phyloP scores from a whole-genome alignment of 2,329 filamentous ascomycete species.

The Pestalotiopsis sp. region DNA sequence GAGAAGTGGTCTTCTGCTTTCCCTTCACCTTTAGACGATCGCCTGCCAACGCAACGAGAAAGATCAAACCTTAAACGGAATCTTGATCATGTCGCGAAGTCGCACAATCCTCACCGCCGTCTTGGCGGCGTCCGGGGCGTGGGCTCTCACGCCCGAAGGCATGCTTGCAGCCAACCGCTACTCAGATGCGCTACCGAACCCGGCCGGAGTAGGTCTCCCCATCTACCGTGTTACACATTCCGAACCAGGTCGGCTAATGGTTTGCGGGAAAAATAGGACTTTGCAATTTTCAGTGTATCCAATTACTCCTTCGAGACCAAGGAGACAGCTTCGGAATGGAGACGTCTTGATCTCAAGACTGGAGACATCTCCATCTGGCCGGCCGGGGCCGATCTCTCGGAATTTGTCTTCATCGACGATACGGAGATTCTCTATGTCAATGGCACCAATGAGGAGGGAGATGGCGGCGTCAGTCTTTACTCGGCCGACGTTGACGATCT shows the following conservation, averaged over 20 bases:
- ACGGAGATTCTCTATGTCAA: constrained; percentile 51
- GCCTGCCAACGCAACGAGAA: neutral
- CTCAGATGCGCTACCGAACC: constrained; percentile 31
- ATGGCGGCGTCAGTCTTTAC: constrained; percentile 40
- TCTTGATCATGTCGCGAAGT: neutral
- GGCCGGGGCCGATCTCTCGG: constrained; percentile 53
- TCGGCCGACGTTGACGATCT: constrained; percentile 33
- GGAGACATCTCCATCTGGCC: constrained; percentile 55
- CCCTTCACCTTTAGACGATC: neutral
- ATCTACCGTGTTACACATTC: neutral
- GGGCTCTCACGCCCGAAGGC: constrained; percentile 30
- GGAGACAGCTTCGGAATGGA: constrained; percentile 46
- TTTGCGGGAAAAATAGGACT: constrained; percentile 29
- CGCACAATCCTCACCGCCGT: neutral
- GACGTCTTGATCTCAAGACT: constrained; percentile 55
- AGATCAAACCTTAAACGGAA: neutral
- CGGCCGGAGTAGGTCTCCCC: constrained; percentile 30
- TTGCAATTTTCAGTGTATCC: constrained; percentile 49
- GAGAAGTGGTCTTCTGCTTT: neutral
- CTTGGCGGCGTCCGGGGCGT: constrained; percentile 26
- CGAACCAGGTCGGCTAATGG: neutral
- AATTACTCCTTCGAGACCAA: constrained; percentile 64
- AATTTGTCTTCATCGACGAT: constrained; percentile 58
- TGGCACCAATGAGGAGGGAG: constrained; percentile 44
- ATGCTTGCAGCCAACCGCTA: constrained; percentile 36